Conservation (phyloP, 306 rosid genomes). For the Erythrophleum fordii region DNA sequence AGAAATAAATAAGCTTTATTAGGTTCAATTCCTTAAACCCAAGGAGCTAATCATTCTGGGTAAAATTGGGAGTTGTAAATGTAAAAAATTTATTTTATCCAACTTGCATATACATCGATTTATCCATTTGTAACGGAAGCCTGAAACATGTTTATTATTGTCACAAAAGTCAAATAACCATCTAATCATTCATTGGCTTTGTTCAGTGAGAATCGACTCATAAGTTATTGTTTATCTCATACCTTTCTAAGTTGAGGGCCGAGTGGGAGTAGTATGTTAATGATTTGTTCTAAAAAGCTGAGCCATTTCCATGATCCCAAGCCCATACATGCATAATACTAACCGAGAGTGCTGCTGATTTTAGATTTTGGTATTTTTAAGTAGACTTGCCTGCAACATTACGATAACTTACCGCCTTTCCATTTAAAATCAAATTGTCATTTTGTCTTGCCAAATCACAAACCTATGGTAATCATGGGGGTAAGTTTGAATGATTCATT, state of each 20-base stretch:
- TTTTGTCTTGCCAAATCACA: conserved; percentile 18
- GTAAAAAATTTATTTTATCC: neutral
- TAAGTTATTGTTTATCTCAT: conserved; percentile 21
- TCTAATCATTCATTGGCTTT: conserved; percentile 15
- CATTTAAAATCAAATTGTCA: neutral
- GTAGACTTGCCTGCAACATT: conserved; percentile 1
- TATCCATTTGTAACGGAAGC: neutral
- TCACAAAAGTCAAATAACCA: conserved; percentile 28
- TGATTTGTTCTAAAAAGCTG: conserved; percentile 2
- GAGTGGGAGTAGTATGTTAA: neutral
- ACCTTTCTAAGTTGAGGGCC: conserved; percentile 5
- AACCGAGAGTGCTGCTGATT: neutral
- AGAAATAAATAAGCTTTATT: neutral
- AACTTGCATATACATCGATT: neutral
- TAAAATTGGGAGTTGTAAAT: neutral
- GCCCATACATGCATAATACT: conserved; percentile 8
- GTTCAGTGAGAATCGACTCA: too few species aligned
- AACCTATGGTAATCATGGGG: conserved; percentile 6
- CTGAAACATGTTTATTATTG: neutral
- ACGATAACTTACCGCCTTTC: conserved; percentile 4
- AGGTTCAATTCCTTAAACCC: neutral
- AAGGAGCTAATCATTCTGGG: neutral
- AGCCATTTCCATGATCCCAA: neutral
- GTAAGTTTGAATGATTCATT: conserved; percentile 10
- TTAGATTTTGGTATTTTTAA: neutral